phyloP scores from a whole-genome alignment of 2,329 filamentous ascomycete genomes.

The Trichocomaceae sp. region DNA sequence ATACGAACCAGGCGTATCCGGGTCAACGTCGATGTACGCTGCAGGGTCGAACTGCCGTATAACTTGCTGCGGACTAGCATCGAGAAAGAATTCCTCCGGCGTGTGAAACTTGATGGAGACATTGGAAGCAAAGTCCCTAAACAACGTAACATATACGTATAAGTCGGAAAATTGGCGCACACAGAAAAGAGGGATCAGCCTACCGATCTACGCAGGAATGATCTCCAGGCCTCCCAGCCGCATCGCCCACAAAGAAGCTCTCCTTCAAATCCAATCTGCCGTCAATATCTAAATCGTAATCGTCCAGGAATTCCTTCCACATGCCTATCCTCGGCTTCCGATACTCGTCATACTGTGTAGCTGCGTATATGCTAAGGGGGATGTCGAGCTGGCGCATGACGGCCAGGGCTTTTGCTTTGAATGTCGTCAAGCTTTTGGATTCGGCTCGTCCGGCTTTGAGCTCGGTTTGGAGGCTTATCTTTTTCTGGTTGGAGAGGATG shows the following conservation, averaged over 20 bases:
- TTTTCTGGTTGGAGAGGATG: constrained; percentile 84
- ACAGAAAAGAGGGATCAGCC: constrained; percentile 12
- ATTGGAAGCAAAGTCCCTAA: constrained; percentile 77
- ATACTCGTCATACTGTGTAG: constrained; percentile 72
- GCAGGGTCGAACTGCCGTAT: constrained; percentile 64
- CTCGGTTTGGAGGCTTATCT: constrained; percentile 66
- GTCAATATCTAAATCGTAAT: constrained; percentile 51
- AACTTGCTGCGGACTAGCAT: constrained; percentile 59
- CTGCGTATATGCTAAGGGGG: constrained; percentile 75
- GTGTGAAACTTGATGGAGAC: constrained; percentile 73
- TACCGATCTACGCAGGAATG: constrained; percentile 56
- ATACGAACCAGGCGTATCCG: constrained; percentile 29
- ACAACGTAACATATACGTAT: neutral
- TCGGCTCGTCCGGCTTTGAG: constrained; percentile 62
- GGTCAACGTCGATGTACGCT: constrained; percentile 41
- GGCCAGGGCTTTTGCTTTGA: constrained; percentile 70
- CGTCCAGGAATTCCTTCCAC: constrained; percentile 65
- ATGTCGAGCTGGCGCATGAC: constrained; percentile 63
- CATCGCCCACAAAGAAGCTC: constrained; percentile 88
- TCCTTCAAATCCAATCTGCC: constrained; percentile 59
- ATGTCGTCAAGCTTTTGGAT: constrained; percentile 64
- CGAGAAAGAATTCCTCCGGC: constrained; percentile 86
- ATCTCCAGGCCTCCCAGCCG: constrained; percentile 53
- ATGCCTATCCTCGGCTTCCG: constrained; percentile 84
- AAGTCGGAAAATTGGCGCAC: constrained; percentile 11